A percentile compares a stretch with the other conserved stretches of the same genome.
Evolutionary conservation across 495 filamentous ascomycete genomes (phyloP).

Genomic region (Xylaria acuta): DNA sequence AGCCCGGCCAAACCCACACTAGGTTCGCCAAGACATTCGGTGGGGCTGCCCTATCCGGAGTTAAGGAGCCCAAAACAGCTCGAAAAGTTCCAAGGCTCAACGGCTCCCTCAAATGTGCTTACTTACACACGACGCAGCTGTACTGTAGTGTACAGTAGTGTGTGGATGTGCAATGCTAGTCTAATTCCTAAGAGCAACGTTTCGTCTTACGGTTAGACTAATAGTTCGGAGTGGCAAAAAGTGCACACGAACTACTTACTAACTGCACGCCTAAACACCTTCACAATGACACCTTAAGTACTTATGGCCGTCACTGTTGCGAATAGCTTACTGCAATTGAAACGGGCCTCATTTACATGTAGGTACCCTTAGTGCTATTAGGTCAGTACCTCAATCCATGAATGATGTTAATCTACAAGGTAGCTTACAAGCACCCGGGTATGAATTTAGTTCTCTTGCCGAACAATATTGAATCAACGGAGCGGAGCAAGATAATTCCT

Average conservation of each 20-base stretch:
- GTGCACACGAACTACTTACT: not conserved
- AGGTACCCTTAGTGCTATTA: not conserved
- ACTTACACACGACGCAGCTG: slow-evolving; percentile 10
- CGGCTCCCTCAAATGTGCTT: slow-evolving; percentile 16
- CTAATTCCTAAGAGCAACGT: not conserved
- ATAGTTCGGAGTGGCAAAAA: not conserved
- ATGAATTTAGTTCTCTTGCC: not conserved
- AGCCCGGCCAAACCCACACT: slow-evolving; percentile 20
- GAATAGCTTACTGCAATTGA: not conserved
- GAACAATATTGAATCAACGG: not conserved
- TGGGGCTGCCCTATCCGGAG: slow-evolving; percentile 20
- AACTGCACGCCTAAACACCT: not conserved
- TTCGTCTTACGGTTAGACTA: not conserved
- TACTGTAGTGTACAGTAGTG: too few species aligned
- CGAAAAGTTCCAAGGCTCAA: not conserved
- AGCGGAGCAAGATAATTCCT: slow-evolving; percentile 17
- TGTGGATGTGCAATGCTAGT: slow-evolving; percentile 10
- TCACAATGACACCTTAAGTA: not conserved
- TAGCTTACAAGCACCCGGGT: not conserved
- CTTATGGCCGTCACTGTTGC: not conserved
- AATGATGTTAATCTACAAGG: not conserved
- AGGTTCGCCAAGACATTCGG: slow-evolving; percentile 24
- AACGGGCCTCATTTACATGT: not conserved
- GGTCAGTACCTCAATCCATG: not conserved
- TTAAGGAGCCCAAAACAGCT: slow-evolving; percentile 10